phyloP scores from a whole-genome alignment of 2,329 filamentous ascomycete species.

The Rachicladosporium sp. region DNA sequence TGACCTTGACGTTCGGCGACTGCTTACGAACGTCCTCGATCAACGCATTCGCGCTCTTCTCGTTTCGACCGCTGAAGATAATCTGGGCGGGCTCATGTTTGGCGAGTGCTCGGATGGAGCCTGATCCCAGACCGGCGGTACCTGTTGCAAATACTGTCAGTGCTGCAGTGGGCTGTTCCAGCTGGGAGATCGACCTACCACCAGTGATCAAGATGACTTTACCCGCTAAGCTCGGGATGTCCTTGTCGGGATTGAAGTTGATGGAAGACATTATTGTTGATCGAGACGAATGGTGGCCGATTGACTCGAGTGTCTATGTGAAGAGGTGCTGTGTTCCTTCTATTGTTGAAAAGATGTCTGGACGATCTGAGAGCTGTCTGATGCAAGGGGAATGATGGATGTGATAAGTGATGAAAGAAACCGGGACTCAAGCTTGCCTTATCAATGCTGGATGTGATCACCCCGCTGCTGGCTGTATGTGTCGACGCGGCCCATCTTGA shows the following conservation, averaged over 20 bases:
- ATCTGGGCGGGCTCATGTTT: constrained; percentile 40
- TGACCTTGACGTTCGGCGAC: constrained; percentile 26
- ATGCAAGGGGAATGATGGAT: too few relatives aligned
- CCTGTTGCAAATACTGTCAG: constrained; percentile 3
- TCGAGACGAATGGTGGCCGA: too few relatives aligned
- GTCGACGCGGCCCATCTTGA: too few relatives aligned
- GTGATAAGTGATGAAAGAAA: too few relatives aligned
- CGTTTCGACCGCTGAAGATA: constrained; percentile 38
- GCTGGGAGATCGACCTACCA: not conserved
- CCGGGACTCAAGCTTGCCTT: too few relatives aligned
- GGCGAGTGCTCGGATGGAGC: constrained; percentile 36
- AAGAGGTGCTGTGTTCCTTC: too few relatives aligned
- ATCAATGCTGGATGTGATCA: too few relatives aligned
- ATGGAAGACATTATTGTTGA: constrained; percentile 3
- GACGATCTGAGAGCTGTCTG: too few relatives aligned
- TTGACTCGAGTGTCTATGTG: too few relatives aligned
- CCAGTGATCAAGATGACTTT: constrained; percentile 16
- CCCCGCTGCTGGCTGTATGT: too few relatives aligned
- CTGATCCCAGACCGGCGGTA: constrained; percentile 15
- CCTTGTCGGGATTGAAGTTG: constrained; percentile 17
- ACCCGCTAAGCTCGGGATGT: constrained; percentile 23
- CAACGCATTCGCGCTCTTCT: constrained; percentile 35
- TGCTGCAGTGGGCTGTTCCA: not conserved
- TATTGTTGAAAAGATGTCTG: too few relatives aligned
- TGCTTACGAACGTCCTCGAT: constrained; percentile 26